Conservation (phyloP, 768 basidiomycete species). For the Nidularia pulvinata region DNA sequence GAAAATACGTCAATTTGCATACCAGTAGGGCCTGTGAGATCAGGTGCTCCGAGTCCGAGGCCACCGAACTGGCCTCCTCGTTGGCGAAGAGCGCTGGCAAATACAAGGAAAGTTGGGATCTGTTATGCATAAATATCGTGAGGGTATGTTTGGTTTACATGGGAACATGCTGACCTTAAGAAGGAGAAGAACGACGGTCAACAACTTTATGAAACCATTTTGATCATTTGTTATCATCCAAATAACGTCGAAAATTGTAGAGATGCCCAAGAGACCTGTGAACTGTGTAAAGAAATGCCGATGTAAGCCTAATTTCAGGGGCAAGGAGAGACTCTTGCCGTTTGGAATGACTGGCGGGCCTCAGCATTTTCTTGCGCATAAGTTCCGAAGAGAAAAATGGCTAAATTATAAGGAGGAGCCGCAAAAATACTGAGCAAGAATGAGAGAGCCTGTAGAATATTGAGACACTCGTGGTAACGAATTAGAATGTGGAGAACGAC, state of each 20-base stretch:
- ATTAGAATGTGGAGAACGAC: conserved; percentile 12
- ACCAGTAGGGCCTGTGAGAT: conserved; percentile 60
- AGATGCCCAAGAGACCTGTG: conserved; percentile 58
- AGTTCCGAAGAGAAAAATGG: conserved; percentile 79
- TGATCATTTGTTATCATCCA: conserved; percentile 65
- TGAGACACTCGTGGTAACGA: background rate
- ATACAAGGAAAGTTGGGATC: conserved; percentile 62
- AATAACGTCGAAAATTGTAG: conserved; percentile 67
- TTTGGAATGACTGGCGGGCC: conserved; percentile 60
- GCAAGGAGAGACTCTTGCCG: conserved; percentile 29
- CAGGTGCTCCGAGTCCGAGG: conserved; percentile 41
- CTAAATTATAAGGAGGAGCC: conserved; percentile 74
- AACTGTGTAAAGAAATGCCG: conserved; percentile 43
- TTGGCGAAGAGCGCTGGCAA: conserved; percentile 51
- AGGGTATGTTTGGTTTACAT: background rate
- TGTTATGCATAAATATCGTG: conserved; percentile 16
- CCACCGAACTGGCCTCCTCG: conserved; percentile 56
- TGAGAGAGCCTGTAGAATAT: conserved; percentile 49
- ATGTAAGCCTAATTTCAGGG: conserved; percentile 1
- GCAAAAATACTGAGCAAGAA: conserved; percentile 55
- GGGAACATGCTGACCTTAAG: conserved; percentile 44
- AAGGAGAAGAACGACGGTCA: conserved; percentile 54
- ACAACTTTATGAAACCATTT: conserved; percentile 49
- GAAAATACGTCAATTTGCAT: conserved; percentile 5
- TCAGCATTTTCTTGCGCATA: conserved; percentile 74